Conservation (phyloP, 75 land plant genomes). For the Chamaecyparis obtusa region DNA sequence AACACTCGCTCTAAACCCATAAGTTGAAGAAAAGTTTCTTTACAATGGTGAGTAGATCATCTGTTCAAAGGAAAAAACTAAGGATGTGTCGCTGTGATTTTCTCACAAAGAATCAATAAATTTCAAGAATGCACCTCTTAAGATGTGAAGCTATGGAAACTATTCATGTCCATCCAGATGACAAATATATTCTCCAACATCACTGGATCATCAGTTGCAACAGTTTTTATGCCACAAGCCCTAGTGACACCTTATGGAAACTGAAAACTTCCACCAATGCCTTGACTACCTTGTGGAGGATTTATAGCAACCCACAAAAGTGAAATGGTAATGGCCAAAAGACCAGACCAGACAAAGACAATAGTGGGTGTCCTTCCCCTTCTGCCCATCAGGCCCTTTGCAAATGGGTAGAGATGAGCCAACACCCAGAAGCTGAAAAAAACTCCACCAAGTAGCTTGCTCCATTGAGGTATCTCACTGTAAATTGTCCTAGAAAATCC, state of each 20-base stretch:
- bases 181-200: background rate
- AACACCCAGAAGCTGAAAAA: slow-evolving; percentile 73
- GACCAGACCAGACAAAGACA: slow-evolving; percentile 78
- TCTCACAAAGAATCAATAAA: background rate
- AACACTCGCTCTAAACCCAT: background rate
- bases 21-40: background rate
- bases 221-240: background rate
- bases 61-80: background rate
- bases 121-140: background rate
- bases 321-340: slow-evolving; percentile 71
- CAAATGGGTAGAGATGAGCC: slow-evolving; percentile 66
- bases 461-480: slow-evolving; percentile 62
- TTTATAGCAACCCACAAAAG: slow-evolving; percentile 66
- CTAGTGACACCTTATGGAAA: slow-evolving; percentile 28
- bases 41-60: slow-evolving; percentile 1
- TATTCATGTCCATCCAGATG: background rate
- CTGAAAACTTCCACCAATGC: slow-evolving; percentile 38
- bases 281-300: slow-evolving; percentile 38
- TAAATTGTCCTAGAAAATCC: slow-evolving; percentile 68
- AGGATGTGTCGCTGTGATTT: background rate
- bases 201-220: background rate
- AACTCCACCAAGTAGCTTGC: slow-evolving; percentile 59
- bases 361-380: slow-evolving; percentile 76
- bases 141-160: background rate
- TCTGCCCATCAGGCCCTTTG: slow-evolving; percentile 78